phyloP scores from a whole-genome alignment of 2,329 filamentous ascomycete species.

The Aspergillus tamarii region DNA sequence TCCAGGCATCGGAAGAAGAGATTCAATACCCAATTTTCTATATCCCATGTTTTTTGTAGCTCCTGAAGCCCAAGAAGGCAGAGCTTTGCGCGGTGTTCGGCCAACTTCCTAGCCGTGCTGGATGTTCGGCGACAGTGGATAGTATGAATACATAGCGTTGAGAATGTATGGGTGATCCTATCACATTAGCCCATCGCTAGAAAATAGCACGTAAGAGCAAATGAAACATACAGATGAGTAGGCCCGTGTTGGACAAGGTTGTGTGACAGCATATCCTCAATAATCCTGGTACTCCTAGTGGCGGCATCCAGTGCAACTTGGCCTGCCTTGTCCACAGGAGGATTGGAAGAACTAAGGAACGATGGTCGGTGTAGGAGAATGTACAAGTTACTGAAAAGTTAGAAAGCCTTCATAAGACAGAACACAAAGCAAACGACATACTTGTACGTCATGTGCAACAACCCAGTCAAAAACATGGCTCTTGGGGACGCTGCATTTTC shows the following conservation, averaged over 20 bases:
- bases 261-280: constrained; percentile 53
- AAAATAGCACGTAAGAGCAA: not conserved
- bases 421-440: constrained; percentile 18
- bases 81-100: constrained; percentile 53
- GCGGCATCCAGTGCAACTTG: constrained; percentile 51
- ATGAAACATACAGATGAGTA: constrained; percentile 44
- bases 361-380: constrained; percentile 50
- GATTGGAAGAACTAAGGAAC: constrained; percentile 40
- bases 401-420: not conserved
- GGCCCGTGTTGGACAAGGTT: constrained; percentile 50
- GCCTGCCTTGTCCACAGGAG: constrained; percentile 36
- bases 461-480: constrained; percentile 42
- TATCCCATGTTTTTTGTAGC: constrained; percentile 54
- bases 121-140: constrained; percentile 44
- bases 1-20: constrained; percentile 55
- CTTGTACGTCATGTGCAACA: constrained; percentile 53
- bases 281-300: constrained; percentile 49
- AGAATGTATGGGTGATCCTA: constrained; percentile 53
- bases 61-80: constrained; percentile 53
- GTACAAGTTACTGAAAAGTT: constrained; percentile 43
- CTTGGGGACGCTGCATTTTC: constrained; percentile 33
- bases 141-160: constrained; percentile 53
- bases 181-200: not conserved
- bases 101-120: constrained; percentile 47
- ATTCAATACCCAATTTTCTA: constrained; percentile 54